Percentiles rank a stretch among this genome's conserved stretches.
phyloP scores from a whole-genome alignment of 208 protist genomes.

The Wallacemonas rigidus region DNA sequence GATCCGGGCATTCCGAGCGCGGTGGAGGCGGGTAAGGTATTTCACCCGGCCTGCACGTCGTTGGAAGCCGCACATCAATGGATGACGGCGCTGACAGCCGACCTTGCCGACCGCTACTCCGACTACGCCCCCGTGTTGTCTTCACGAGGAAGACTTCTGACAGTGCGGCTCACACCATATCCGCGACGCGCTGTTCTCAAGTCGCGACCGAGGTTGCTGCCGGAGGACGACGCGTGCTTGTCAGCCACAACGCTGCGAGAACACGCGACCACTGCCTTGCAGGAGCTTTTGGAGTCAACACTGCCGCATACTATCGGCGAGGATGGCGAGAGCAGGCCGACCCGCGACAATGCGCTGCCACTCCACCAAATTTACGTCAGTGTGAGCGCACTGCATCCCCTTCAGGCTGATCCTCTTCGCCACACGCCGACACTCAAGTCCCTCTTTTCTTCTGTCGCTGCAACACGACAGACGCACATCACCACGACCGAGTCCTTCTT shows the following conservation, averaged over 20 bases:
- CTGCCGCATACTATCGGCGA: background rate
- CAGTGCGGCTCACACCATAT: slow-evolving; percentile 6
- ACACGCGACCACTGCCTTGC: background rate
- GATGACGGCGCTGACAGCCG: slow-evolving; percentile 61
- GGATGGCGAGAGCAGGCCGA: background rate
- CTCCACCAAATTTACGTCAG: background rate
- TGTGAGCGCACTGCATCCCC: background rate
- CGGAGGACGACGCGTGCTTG: background rate
- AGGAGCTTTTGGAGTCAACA: background rate
- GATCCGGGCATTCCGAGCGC: slow-evolving; percentile 43
- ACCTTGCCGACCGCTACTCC: slow-evolving; percentile 61
- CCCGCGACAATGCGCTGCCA: background rate
- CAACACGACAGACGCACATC: background rate
- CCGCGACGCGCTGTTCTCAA: slow-evolving; percentile 10
- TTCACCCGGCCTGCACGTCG: slow-evolving; percentile 41
- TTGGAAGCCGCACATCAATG: slow-evolving; percentile 45
- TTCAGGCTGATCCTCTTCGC: background rate
- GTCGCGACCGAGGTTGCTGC: background rate
- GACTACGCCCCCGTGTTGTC: slow-evolving; percentile 40
- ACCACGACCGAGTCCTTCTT: slow-evolving; percentile 12
- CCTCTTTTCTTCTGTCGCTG: background rate
- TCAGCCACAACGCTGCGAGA: background rate
- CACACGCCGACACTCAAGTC: slow-evolving; percentile 2
- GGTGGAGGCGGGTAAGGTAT: slow-evolving; percentile 70
- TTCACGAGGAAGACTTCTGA: background rate